A percentile compares a stretch with the other conserved stretches of the same genome.
These are phyloP conservation scores for Rhizoclosmatium sp. DNA, from an alignment of 192 early-diverging fungal genomes.

Conservation along the genomic window DNA sequence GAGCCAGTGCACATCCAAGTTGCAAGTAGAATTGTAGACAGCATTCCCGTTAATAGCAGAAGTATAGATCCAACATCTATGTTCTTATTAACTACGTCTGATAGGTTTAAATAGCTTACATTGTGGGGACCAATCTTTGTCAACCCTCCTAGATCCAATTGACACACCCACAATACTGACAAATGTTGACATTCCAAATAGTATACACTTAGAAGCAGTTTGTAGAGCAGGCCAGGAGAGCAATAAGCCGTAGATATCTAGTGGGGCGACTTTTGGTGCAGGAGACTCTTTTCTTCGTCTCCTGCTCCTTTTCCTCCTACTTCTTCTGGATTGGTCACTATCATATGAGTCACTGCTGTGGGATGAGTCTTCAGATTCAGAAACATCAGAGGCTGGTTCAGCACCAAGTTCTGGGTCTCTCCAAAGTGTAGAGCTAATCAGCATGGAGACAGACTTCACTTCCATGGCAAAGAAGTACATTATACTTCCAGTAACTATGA, in stretches of 20 bases:
- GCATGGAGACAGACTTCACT: background rate
- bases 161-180: constrained; percentile 15
- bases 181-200: constrained; percentile 14
- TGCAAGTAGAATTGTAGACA: background rate
- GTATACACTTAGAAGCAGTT: background rate
- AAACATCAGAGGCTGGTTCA: background rate
- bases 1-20: constrained; percentile 12
- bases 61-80: background rate
- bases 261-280: background rate
- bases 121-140: background rate
- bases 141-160: background rate
- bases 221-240: constrained; percentile 29
- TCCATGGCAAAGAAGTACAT: background rate
- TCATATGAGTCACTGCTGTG: background rate
- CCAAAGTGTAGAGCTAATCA: background rate
- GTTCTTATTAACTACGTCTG: constrained; percentile 1
- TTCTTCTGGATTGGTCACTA: background rate
- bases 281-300: background rate
- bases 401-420: background rate
- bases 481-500: constrained; percentile 2
- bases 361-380: background rate
- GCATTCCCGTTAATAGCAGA: background rate
- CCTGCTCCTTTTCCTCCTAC: background rate
- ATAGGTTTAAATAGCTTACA: background rate
- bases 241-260: constrained; percentile 12